Conservation (phyloP, 2,329 filamentous ascomycete species). For the Alternaria panax region DNA sequence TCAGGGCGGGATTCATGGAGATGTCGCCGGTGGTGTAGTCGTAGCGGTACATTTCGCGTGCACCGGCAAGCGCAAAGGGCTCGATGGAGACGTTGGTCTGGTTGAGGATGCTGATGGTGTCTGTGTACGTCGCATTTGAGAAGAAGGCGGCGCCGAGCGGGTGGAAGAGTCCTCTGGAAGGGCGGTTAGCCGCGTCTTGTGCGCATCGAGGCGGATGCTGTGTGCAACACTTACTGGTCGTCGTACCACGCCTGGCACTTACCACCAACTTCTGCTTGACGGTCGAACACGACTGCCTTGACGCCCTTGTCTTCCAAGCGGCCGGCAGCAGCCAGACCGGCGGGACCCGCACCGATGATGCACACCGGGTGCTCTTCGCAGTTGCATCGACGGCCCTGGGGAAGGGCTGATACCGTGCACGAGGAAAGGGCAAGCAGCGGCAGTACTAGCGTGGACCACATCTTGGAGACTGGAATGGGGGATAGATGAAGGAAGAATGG, state of each 20-base stretch:
- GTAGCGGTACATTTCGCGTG: constrained; percentile 44
- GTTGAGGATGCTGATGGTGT: constrained; percentile 47
- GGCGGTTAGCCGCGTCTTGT: constrained; percentile 44
- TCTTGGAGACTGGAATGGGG: constrained; percentile 20
- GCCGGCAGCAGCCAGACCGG: constrained; percentile 46
- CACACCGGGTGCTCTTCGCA: constrained; percentile 44
- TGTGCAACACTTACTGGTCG: constrained; percentile 46
- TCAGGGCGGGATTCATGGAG: constrained; percentile 28
- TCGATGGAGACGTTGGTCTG: constrained; percentile 42
- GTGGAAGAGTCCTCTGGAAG: constrained; percentile 48
- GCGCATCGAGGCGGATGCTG: constrained; percentile 25
- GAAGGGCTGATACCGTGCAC: constrained; percentile 37
- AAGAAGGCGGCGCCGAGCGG: constrained; percentile 50
- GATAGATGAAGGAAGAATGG: not conserved
- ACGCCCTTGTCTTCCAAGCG: constrained; percentile 46
- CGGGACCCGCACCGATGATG: constrained; percentile 49
- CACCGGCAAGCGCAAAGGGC: constrained; percentile 43
- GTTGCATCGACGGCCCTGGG: constrained; percentile 21
- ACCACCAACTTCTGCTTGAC: constrained; percentile 45
- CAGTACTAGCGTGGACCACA: constrained; percentile 36
- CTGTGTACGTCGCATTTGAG: constrained; percentile 47
- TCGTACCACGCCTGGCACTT: constrained; percentile 51
- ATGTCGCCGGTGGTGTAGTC: constrained; percentile 44
- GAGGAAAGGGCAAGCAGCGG: constrained; percentile 31
- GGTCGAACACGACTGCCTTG: constrained; percentile 48